phyloP scores from a whole-genome alignment of 345 rosid genomes.

The Schrenkiella parvula region DNA sequence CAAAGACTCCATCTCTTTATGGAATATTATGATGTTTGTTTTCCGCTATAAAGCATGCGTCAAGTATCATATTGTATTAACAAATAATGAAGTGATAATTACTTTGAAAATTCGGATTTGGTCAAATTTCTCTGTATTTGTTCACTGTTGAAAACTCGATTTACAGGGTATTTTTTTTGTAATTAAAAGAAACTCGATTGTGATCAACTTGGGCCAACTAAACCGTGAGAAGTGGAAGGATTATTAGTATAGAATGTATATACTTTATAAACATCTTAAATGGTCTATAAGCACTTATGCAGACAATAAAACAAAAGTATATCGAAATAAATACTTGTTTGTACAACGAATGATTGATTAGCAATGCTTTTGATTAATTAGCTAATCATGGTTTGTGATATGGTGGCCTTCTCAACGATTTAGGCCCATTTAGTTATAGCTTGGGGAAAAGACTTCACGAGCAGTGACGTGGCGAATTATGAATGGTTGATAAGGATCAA shows the following conservation, averaged over 20 bases:
- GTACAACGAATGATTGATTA: neutral
- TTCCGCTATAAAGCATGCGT: neutral
- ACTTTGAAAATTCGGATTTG: neutral
- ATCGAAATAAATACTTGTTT: neutral
- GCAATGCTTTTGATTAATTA: neutral
- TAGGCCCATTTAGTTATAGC: neutral
- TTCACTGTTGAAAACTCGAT: too few species aligned
- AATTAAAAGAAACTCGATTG: too few species aligned
- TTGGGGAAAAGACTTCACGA: neutral
- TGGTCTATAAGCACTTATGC: neutral
- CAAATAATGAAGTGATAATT: neutral
- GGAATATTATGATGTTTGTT: constrained; percentile 6
- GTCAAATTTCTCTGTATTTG: neutral
- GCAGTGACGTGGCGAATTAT: neutral
- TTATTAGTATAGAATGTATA: too few species aligned
- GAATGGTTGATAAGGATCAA: neutral
- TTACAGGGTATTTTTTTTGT: too few species aligned
- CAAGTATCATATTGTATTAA: neutral
- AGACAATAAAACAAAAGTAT: neutral
- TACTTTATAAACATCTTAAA: too few species aligned
- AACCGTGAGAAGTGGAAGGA: too few species aligned
- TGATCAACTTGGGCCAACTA: too few species aligned
- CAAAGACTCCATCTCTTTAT: constrained; percentile 18
- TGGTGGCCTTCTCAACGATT: neutral
- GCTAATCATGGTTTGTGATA: neutral